Conservation (phyloP, 2,329 filamentous ascomycete genomes). For the Lecanosticta acicola region DNA sequence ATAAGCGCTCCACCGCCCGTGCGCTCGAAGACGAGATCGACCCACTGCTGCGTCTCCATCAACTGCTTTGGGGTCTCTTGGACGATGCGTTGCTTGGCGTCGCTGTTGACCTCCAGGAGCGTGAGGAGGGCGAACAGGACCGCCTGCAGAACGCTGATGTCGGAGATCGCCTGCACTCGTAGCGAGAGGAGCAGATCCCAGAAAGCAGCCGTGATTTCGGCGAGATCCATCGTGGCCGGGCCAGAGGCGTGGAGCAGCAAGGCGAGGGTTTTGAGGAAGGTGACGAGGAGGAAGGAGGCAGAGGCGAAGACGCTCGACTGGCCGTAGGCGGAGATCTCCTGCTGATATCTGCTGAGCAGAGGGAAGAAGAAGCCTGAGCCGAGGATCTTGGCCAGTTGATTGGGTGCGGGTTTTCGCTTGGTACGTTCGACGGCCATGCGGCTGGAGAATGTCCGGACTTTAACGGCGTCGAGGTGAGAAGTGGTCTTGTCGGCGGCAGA, state of each 20-base stretch:
- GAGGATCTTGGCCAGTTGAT: slow-evolving; percentile 72
- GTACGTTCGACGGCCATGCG: slow-evolving; percentile 60
- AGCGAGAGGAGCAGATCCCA: slow-evolving; percentile 76
- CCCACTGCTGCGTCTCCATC: slow-evolving; percentile 85
- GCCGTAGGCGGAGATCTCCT: slow-evolving; percentile 32
- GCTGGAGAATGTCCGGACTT: slow-evolving; percentile 82
- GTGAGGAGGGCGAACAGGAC: slow-evolving; percentile 74
- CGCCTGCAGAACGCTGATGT: slow-evolving; percentile 61
- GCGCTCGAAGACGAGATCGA: slow-evolving; percentile 64
- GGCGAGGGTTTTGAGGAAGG: slow-evolving; percentile 80
- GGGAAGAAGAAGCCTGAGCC: slow-evolving; percentile 79
- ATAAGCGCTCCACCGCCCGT: slow-evolving; percentile 31
- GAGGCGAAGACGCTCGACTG: slow-evolving; percentile 55
- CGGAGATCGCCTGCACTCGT: slow-evolving; percentile 43
- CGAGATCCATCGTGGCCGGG: slow-evolving; percentile 67
- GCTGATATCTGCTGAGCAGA: slow-evolving; percentile 62
- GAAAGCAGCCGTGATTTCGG: slow-evolving; percentile 76
- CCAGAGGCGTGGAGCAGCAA: slow-evolving; percentile 79
- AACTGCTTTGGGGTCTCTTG: slow-evolving; percentile 69
- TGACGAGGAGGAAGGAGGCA: slow-evolving; percentile 67
- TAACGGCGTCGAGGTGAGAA: slow-evolving; percentile 71
- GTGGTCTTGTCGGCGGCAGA: slow-evolving; percentile 72
- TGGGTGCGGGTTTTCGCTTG: slow-evolving; percentile 57
- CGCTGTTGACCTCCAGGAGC: slow-evolving; percentile 70
- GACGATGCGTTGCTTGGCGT: slow-evolving; percentile 64